Conservation (phyloP, 495 filamentous ascomycete species). For the Friedmanniomyces simplex region DNA sequence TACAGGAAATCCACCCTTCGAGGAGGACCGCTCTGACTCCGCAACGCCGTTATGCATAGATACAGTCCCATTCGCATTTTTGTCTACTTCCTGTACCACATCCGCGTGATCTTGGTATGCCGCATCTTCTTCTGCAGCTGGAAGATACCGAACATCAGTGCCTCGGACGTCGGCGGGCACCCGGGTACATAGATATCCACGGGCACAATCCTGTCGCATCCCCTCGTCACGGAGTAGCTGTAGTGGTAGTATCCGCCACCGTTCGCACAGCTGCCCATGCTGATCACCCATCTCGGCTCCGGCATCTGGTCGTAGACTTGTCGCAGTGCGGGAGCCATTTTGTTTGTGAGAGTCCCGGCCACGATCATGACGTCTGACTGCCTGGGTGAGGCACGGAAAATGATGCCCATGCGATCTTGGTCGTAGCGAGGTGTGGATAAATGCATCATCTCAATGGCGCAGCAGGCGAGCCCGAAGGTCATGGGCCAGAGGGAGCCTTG, state of each 20-base stretch:
- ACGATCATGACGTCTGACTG: constrained; percentile 99
- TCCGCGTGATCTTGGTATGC: constrained; percentile 60
- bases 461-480: constrained; percentile 96
- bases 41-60: constrained; percentile 5
- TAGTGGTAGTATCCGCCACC: constrained; percentile 94
- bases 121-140: constrained; percentile 55
- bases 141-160: constrained; percentile 60
- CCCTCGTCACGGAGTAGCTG: constrained; percentile 76
- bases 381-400: constrained; percentile 89
- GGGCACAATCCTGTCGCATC: constrained; percentile 82
- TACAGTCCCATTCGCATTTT: not conserved
- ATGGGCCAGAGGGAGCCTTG: constrained; percentile 93
- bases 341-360: constrained; percentile 90
- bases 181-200: constrained; percentile 91
- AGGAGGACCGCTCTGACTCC: no score
- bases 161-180: constrained; percentile 82
- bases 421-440: constrained; percentile 92
- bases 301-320: constrained; percentile 99
- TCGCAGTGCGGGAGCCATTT: constrained; percentile 90
- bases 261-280: constrained; percentile 86
- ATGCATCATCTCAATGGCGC: constrained; percentile 98
- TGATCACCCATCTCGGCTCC: constrained; percentile 84
- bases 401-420: constrained; percentile 90
- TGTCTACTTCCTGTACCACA: constrained; percentile 52
- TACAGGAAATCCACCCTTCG: not conserved